These are phyloP conservation scores for Bombardia bombarda DNA, from an alignment of 495 filamentous ascomycete genomes.

Conservation along the genomic window DNA sequence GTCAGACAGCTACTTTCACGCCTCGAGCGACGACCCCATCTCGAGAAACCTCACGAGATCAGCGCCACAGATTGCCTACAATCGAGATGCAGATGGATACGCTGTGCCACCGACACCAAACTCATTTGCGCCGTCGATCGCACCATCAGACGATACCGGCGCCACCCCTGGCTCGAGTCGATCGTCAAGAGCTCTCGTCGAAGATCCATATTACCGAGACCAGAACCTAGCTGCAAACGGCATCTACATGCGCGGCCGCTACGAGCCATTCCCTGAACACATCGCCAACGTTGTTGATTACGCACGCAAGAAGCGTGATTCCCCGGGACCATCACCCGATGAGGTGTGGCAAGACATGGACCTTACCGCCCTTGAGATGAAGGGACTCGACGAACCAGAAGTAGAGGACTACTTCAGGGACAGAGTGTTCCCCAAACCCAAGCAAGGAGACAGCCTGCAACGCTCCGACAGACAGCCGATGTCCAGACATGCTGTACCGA, in stretches of 20 bases:
- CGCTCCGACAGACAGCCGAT: constrained; percentile 8
- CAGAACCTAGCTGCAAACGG: constrained; percentile 13
- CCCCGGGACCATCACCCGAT: constrained; percentile 11
- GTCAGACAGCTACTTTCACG: not conserved
- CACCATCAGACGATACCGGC: not conserved
- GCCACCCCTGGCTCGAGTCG: not conserved
- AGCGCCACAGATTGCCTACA: constrained; percentile 1
- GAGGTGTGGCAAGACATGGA: constrained; percentile 7
- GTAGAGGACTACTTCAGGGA: constrained; percentile 12
- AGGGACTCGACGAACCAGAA: constrained; percentile 5
- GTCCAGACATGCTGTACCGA: constrained; percentile 9
- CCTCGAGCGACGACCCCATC: not conserved
- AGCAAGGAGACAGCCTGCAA: not conserved
- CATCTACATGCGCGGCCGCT: constrained; percentile 9
- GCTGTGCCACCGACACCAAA: not conserved
- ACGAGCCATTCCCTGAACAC: constrained; percentile 12
- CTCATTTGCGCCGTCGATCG: not conserved
- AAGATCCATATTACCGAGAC: constrained; percentile 12
- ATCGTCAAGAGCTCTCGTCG: constrained; percentile 6
- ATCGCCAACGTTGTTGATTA: constrained; percentile 10
- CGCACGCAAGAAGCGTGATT: constrained; percentile 9
- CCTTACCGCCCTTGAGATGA: constrained; percentile 5
- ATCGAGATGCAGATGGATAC: constrained; percentile 1
- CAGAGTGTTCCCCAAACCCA: constrained; percentile 9
- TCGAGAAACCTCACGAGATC: not conserved